Percentiles rank a stretch among this genome's conserved stretches.
Conservation (phyloP, 305 asterid species). For the Ilex paraguariensis region DNA sequence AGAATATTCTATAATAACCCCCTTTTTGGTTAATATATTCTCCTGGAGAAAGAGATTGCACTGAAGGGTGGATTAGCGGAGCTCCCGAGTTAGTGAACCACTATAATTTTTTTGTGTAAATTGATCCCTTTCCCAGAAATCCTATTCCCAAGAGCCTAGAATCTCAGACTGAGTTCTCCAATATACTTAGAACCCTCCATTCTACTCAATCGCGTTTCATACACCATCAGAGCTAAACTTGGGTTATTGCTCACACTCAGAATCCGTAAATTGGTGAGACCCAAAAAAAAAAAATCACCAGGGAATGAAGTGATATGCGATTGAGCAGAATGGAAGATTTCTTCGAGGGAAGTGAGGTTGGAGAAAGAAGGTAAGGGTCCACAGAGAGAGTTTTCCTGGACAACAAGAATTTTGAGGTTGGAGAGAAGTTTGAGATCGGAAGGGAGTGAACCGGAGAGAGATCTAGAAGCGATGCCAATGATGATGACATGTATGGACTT, state of each 20-base stretch:
- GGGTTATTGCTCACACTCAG: neutral
- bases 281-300: neutral
- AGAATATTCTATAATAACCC: too few species aligned
- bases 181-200: too few species aligned
- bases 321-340: neutral
- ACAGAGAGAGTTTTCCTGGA: neutral
- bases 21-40: too few species aligned
- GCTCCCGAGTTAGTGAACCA: too few species aligned
- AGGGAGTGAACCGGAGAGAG: neutral
- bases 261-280: neutral
- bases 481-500: neutral
- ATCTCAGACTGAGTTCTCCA: too few species aligned
- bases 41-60: too few species aligned
- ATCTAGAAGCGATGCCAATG: neutral
- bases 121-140: too few species aligned
- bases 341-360: neutral
- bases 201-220: too few species aligned
- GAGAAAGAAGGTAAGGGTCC: neutral
- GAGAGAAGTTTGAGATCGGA: too few species aligned
- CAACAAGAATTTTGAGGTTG: neutral
- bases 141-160: too few species aligned
- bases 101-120: too few species aligned
- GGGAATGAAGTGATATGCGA: neutral
- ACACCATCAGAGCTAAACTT: neutral
- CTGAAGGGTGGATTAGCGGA: too few species aligned